These are phyloP conservation scores for Xylariomycetidae sp. DNA, from an alignment of 2,329 filamentous ascomycete species.

Conservation along the genomic window DNA sequence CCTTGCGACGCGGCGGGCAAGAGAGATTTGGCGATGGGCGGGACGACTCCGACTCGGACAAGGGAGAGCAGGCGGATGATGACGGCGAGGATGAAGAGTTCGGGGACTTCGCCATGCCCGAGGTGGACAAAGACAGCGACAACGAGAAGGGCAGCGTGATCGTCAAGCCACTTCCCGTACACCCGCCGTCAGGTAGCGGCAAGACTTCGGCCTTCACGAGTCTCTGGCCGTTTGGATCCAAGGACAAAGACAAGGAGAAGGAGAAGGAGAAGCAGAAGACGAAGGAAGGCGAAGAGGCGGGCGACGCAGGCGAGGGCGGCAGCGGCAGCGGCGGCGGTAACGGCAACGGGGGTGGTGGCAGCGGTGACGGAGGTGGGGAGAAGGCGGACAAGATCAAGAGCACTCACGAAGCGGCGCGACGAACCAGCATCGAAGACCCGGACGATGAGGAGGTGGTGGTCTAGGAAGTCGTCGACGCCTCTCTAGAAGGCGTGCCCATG, in stretches of 20 bases:
- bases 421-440: constrained; percentile 55
- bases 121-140: constrained; percentile 34
- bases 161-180: constrained; percentile 48
- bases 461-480: constrained; percentile 20
- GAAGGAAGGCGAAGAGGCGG: constrained; percentile 24
- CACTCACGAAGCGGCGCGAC: constrained; percentile 45
- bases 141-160: constrained; percentile 31
- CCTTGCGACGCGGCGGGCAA: constrained; percentile 24
- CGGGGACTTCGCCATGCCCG: constrained; percentile 63
- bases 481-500: constrained; percentile 5
- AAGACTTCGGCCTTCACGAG: constrained; percentile 40
- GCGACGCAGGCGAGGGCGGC: constrained; percentile 32
- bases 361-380: too few species aligned
- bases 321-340: constrained; percentile 24
- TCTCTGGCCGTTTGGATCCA: constrained; percentile 48
- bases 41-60: constrained; percentile 40
- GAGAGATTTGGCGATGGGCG: constrained; percentile 34
- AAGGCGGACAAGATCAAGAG: constrained; percentile 37
- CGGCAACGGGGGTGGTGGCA: constrained; percentile 26
- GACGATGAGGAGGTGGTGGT: constrained; percentile 39
- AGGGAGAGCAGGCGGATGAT: constrained; percentile 19
- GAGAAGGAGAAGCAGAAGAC: constrained; percentile 15
- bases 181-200: constrained; percentile 36
- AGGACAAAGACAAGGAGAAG: constrained; percentile 27
- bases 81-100: constrained; percentile 48